Base-by-base conservation (phyloP, 495 filamentous ascomycete genomes). In the Annulohypoxylon moriforme region DNA sequence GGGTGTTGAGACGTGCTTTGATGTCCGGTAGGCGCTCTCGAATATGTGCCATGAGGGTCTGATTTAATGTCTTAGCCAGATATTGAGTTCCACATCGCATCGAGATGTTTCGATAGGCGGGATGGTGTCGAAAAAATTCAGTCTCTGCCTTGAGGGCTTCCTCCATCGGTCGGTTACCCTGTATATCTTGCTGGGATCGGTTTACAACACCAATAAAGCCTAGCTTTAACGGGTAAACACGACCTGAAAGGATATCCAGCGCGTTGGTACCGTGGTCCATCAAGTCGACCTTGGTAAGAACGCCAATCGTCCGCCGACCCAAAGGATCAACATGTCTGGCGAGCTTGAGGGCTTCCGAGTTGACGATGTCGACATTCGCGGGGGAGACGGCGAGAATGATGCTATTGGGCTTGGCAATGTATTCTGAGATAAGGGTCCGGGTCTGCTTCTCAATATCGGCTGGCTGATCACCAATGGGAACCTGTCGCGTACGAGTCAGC, bases 261-360 rank as follows among this genome's bases (percentile, higher is more conserved):
- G 96, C 96, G 77, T 99, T 99, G 56, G 96, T 99, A 44, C 96
- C 96, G 77, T 99, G 96, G 76, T 99, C 96, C 96, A 99, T 99
- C 36, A 99, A 85, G 78, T 99, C 96, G 71, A 98, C 85, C 81
- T 99, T 99, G 16, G 96, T 98, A 63, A 99, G 86, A 50, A 99
- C 96, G 47, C 96, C 96, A 74, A 99, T 98, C 8, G 96, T 99
- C 79, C 96, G 89, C 75, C 92, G 88, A 31, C 96, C 96, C 80
- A 97, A 92, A 13, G 96, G 92, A 80, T 99, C 96, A 50, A 99
- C 96, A 88, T 98, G 93, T 20, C 96, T 89, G 62, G 96, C 96
- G 56, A 99, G 92, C 79, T 99, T 99, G 71, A 99, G 82, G 9
- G 96, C 94, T 80, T 99, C 96, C 27, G 96, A 98, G 80, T 99